Evolutionary conservation across 108 stramenopile species (phyloP).

Genomic region (Fistulifera pelliculosa): DNA sequence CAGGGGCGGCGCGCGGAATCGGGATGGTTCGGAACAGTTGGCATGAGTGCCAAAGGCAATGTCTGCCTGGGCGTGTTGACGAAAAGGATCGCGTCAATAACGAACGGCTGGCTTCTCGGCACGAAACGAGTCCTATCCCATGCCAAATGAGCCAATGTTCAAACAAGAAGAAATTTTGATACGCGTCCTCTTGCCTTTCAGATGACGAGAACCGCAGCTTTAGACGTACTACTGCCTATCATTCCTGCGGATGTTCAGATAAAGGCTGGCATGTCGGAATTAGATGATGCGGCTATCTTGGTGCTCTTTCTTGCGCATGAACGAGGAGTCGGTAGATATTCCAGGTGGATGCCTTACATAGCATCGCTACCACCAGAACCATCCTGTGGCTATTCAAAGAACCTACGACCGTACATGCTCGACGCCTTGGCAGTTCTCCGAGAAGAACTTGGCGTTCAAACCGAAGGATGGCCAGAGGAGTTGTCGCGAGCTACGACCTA

Average conservation of each 20-base stretch:
- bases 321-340: conserved; percentile 45
- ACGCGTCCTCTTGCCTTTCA: conserved; percentile 61
- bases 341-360: conserved; percentile 70
- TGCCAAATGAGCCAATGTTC: conserved; percentile 6
- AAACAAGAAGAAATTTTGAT: conserved; percentile 57
- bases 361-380: conserved; percentile 65
- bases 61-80: conserved; percentile 47
- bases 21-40: conserved; percentile 66
- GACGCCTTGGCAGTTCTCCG: conserved; percentile 52
- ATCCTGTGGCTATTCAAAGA: conserved; percentile 55
- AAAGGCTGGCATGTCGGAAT: conserved; percentile 30
- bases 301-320: conserved; percentile 66
- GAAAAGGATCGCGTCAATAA: conserved; percentile 21
- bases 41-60: conserved; percentile 54
- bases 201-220: conserved; percentile 64
- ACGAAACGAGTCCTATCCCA: background rate
- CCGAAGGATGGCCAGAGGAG: conserved; percentile 68
- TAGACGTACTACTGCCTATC: conserved; percentile 45
- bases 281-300: conserved; percentile 69
- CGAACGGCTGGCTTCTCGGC: background rate
- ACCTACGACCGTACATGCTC: conserved; percentile 46
- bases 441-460: conserved; percentile 64
- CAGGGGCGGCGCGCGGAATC: conserved; percentile 60
- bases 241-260: conserved; percentile 37
- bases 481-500: conserved; percentile 50